Conservation (phyloP, 2,329 filamentous ascomycete genomes). For the Fusarium sp. region DNA sequence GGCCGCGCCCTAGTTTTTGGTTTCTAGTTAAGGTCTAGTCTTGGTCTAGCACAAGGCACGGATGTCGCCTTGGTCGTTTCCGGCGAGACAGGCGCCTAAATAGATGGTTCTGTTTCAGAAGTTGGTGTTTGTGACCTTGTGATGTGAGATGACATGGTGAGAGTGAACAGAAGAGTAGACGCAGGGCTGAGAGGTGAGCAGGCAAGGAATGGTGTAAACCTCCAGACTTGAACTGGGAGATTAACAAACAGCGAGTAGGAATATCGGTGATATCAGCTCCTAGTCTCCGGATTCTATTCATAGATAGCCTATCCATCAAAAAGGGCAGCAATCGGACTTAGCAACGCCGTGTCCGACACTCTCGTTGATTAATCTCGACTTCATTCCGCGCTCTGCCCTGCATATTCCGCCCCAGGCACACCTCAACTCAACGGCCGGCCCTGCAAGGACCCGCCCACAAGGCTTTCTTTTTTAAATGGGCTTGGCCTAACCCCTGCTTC, state of each 20-base stretch:
- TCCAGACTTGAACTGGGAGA: background rate
- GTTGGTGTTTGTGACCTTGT: background rate
- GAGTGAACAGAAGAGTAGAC: background rate
- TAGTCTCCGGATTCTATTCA: background rate
- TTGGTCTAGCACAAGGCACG: background rate
- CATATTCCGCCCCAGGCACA: constrained; percentile 22
- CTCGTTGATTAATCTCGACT: background rate
- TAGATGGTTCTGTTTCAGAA: background rate
- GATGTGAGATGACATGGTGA: background rate
- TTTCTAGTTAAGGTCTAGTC: background rate
- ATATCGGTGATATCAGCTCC: background rate
- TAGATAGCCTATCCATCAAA: background rate
- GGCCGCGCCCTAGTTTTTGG: constrained; percentile 1
- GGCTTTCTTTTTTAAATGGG: constrained; percentile 6
- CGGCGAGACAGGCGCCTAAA: background rate
- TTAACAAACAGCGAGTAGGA: background rate
- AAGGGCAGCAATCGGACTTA: background rate
- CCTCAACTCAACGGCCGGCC: constrained; percentile 10
- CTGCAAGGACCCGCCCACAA: background rate
- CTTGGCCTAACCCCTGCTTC: constrained; percentile 12
- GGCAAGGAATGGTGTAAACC: background rate
- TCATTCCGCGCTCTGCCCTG: constrained; percentile 19
- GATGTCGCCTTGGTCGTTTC: background rate
- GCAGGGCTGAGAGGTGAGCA: background rate
- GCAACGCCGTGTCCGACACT: background rate